A percentile compares a stretch with the other conserved stretches of the same genome.
These are phyloP conservation scores for Fusarium ramigenum DNA, from an alignment of 2,329 filamentous ascomycete genomes.

Conservation along the genomic window DNA sequence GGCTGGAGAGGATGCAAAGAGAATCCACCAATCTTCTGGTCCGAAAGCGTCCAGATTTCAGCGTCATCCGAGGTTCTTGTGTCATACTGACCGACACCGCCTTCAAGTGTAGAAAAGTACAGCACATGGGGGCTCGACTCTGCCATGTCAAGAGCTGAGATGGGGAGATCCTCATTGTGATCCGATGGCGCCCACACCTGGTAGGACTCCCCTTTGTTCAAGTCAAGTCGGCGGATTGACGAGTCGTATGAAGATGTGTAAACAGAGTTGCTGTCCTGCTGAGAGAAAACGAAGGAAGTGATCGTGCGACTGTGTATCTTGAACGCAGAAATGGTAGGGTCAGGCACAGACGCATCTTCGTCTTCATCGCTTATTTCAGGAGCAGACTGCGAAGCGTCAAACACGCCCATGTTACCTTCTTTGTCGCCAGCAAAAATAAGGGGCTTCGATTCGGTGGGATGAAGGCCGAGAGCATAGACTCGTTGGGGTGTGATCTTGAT, in stretches of 20 bases:
- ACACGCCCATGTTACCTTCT: slow-evolving; percentile 87
- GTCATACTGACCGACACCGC: slow-evolving; percentile 83
- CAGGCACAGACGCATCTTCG: slow-evolving; percentile 71
- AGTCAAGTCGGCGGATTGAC: slow-evolving; percentile 85
- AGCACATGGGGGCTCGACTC: slow-evolving; percentile 75
- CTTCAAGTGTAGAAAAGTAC: slow-evolving; percentile 88
- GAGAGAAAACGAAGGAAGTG: slow-evolving; percentile 81
- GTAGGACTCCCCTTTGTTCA: slow-evolving; percentile 80
- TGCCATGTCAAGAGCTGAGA: slow-evolving; percentile 86
- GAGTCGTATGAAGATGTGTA: slow-evolving; percentile 94
- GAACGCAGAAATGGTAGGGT: slow-evolving; percentile 86
- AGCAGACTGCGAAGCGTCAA: slow-evolving; percentile 81
- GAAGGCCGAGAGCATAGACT: slow-evolving; percentile 87
- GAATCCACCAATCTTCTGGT: slow-evolving; percentile 97
- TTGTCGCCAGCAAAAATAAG: slow-evolving; percentile 96
- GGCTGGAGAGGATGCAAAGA: slow-evolving; percentile 81
- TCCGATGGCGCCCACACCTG: slow-evolving; percentile 83
- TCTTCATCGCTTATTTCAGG: slow-evolving; percentile 71
- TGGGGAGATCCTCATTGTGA: slow-evolving; percentile 74
- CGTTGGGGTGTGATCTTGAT: slow-evolving; percentile 93
- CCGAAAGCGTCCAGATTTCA: slow-evolving; percentile 79
- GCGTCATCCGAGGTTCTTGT: slow-evolving; percentile 67
- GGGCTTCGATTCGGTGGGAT: slow-evolving; percentile 86
- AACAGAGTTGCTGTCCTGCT: slow-evolving; percentile 76
- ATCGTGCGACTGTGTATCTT: slow-evolving; percentile 93